Evolutionary conservation across 208 protist species (phyloP), one percentile per base, ranked within the genome.

Genomic region (Leptomonas pyrrhocoris): DNA sequence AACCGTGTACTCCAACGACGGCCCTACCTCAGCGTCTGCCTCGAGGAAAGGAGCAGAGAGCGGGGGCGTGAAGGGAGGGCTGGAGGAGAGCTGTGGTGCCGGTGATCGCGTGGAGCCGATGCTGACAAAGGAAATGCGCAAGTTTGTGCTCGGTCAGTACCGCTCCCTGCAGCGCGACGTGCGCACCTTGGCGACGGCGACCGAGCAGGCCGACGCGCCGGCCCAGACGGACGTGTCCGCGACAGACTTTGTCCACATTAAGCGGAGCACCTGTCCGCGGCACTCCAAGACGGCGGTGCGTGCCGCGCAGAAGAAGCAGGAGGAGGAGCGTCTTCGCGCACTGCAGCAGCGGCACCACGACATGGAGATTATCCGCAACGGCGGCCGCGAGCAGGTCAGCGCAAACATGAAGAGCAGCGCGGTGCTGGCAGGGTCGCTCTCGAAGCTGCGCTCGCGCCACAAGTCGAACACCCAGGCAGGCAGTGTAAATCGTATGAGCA

Each of bases 321-420:
- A 88, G 74, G 68, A 69, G 66, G 45, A 79, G 71, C 79, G 83
- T 3, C 59, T 88, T 30, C 78, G 63, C 15, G 30, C n/a, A 9
- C 27, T 88, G 60, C 83, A 84, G 64, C 74, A 84, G 60, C 70
- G 80, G 51, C 74, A 81, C 31, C 83, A 88, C 58, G 80, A 88
- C 60, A 60, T 83, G 48, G 68, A 73, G 15, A 63, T 88, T 21
- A 88, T 88, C 57, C 40, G 68, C 25, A 88, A 88, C 59, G 80
- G 80, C 42, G 83, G 83, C 27, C 70, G 78, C 9, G 81, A 87
- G 62, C 49, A 70, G 46, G 63, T 87, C 15, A 71, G 68, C 8
- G 49, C 34, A 8, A 59, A 58, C n/a, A 65, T 83, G 74, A 80
- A 81, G 50, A 81, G 71, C 49, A 87, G 78, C 63, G 57, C 75